A percentile compares a stretch with the other conserved stretches of the same genome.
phyloP scores from a whole-genome alignment of 2,329 filamentous ascomycete species.

The Talaromyces sp. region DNA sequence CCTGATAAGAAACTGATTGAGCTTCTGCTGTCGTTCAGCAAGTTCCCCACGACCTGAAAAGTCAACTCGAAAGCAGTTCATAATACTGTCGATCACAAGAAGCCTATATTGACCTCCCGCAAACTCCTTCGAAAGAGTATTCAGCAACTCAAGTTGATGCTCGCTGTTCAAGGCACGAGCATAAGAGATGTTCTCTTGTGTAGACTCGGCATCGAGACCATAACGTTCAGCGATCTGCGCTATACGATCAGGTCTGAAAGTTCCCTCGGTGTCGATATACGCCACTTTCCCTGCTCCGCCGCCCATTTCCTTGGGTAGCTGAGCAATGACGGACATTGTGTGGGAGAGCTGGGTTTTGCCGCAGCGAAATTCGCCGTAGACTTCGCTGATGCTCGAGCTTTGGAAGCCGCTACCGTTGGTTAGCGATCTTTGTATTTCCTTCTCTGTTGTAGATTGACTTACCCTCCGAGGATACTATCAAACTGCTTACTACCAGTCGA shows the following conservation, averaged over 20 bases:
- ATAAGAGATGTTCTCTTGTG: conserved; percentile 66
- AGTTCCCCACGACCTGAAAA: conserved; percentile 65
- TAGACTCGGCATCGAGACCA: conserved; percentile 55
- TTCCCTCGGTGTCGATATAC: conserved; percentile 65
- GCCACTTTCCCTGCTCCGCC: conserved; percentile 67
- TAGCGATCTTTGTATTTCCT: not conserved
- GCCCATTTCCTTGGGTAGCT: conserved; percentile 55
- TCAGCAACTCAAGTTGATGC: conserved; percentile 62
- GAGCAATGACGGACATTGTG: conserved; percentile 64
- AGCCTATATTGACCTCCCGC: conserved; percentile 62
- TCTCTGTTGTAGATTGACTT: conserved; percentile 17
- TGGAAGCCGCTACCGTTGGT: conserved; percentile 57
- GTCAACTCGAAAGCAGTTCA: conserved; percentile 66
- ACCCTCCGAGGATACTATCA: conserved; percentile 63
- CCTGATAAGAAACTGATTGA: conserved; percentile 63
- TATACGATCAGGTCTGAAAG: conserved; percentile 65
- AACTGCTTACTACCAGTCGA: conserved; percentile 69
- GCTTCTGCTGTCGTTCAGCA: conserved; percentile 65
- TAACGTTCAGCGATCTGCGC: conserved; percentile 65
- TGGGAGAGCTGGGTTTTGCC: conserved; percentile 68
- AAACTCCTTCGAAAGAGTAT: conserved; percentile 59
- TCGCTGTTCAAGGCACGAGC: conserved; percentile 65
- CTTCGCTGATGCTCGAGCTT: conserved; percentile 65
- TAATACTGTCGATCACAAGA: conserved; percentile 66
- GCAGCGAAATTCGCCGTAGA: conserved; percentile 49